Percentiles rank a stretch among this genome's conserved stretches.
Conservation (phyloP, 2,329 filamentous ascomycete genomes). For the Elsinoe arachidis region DNA sequence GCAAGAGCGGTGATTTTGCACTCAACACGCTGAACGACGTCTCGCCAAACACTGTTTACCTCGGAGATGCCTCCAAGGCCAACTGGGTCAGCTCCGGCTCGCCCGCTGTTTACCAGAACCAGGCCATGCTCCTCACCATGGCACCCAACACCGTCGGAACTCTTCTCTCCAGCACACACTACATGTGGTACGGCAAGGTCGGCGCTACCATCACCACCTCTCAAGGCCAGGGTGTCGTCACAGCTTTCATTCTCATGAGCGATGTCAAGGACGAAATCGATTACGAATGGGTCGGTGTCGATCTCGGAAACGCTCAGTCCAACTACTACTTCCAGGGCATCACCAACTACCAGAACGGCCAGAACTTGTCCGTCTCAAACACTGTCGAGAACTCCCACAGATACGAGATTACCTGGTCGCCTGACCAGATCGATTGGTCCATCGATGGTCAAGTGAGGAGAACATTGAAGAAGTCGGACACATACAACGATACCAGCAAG, state of each 20-base stretch:
- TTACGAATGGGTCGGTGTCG: slow-evolving; percentile 83
- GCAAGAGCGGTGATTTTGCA: slow-evolving; percentile 63
- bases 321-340: slow-evolving; percentile 98
- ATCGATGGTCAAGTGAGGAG: slow-evolving; percentile 74
- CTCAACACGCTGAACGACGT: slow-evolving; percentile 66
- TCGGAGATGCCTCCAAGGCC: slow-evolving; percentile 68
- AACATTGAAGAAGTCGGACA: slow-evolving; percentile 64
- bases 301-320: slow-evolving; percentile 71
- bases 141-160: slow-evolving; percentile 76
- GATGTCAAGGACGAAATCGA: slow-evolving; percentile 98
- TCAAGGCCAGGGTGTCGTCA: slow-evolving; percentile 82
- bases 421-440: slow-evolving; percentile 76
- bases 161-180: slow-evolving; percentile 71
- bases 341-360: slow-evolving; percentile 69
- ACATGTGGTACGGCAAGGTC: slow-evolving; percentile 96
- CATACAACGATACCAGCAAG: slow-evolving; percentile 76
- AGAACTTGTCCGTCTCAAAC: slow-evolving; percentile 60
- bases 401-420: slow-evolving; percentile 89
- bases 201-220: slow-evolving; percentile 77
- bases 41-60: slow-evolving; percentile 66
- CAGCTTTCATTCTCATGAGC: slow-evolving; percentile 88
- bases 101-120: slow-evolving; percentile 57
- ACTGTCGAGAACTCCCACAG: slow-evolving; percentile 74
- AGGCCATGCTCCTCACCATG: slow-evolving; percentile 75
- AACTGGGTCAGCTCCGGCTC: slow-evolving; percentile 87